Percentiles rank a stretch among this genome's conserved stretches.
These are phyloP conservation scores for Trichoderma sp. DNA, from an alignment of 2,329 filamentous ascomycete species.

Conservation along the genomic window DNA sequence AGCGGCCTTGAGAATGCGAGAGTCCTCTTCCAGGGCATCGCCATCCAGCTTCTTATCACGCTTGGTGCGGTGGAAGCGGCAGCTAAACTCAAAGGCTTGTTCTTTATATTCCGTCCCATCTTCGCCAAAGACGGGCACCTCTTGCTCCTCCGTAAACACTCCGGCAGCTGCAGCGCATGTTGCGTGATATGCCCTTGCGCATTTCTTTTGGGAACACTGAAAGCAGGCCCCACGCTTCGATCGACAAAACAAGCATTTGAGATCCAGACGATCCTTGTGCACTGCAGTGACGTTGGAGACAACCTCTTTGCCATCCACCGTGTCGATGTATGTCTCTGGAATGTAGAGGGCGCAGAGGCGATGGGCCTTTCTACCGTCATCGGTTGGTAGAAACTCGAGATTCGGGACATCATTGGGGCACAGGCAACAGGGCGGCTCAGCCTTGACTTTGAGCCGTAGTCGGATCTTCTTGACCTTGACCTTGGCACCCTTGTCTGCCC, in stretches of 20 bases:
- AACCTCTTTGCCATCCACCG: conserved; percentile 66
- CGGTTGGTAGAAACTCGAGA: conserved; percentile 79
- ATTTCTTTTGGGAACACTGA: conserved; percentile 94
- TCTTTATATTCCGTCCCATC: conserved; percentile 92
- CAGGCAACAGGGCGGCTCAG: conserved; percentile 79
- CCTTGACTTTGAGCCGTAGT: conserved; percentile 67
- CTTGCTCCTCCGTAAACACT: conserved; percentile 84
- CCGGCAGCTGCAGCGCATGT: conserved; percentile 92
- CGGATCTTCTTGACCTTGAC: conserved; percentile 75
- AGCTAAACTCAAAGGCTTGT: conserved; percentile 88
- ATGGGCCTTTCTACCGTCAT: conserved; percentile 84
- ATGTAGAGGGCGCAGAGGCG: conserved; percentile 86
- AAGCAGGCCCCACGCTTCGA: conserved; percentile 95
- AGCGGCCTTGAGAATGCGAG: conserved; percentile 66
- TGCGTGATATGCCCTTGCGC: conserved; percentile 87
- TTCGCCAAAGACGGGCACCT: conserved; percentile 82
- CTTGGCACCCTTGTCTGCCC: conserved; percentile 40
- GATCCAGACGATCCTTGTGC: conserved; percentile 79
- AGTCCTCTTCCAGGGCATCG: conserved; percentile 67
- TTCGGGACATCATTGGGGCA: conserved; percentile 88
- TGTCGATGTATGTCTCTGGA: conserved; percentile 84
- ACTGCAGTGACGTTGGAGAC: conserved; percentile 79
- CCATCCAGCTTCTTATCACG: conserved; percentile 73
- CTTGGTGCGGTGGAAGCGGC: conserved; percentile 89
- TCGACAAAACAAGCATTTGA: conserved; percentile 93